Evolutionary conservation across 192 early-diverging fungal species (phyloP), one percentile per base, ranked within the genome.

Genomic region (Rhizoclosmatium globosum): DNA sequence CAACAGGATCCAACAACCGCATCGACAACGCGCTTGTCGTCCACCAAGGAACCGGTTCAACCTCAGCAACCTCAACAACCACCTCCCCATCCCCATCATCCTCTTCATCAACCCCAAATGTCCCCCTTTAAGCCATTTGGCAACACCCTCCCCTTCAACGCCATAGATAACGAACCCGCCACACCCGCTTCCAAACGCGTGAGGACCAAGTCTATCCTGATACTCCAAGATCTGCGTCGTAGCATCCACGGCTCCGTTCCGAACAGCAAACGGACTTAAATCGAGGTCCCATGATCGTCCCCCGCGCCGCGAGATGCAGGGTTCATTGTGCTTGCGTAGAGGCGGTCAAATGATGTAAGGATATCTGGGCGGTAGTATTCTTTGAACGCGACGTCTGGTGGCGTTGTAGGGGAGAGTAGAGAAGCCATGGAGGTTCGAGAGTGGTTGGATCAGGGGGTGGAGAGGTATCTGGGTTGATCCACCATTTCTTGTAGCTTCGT

Each of bases 281-380:
- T 88, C 86, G 2, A 83, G 67, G 23, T 13, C 38, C 41, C 61
- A 1, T 7, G 4, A 9, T 9, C 61, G 21, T 7, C 61, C 0
- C 21, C n/a, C n/a, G 38, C 62, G 62, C 62, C 62, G 15, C 67
- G 45, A 46, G 64, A n/a, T 65, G 64, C 81, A 1, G 96, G 95
- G 59, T 93, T 94, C 85, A 99, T 97, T 65, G 91, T 94, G 65
- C 87, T 93, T 1, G 94, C 91, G 86, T 97, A 98, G 23, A 97
- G 77, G 21, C 82, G 73, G 53, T 91, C 91, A 50, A 98, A 91
- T 0, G 91, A 90, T 0, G 95, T 96, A 66, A 93, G 92, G 45
- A 87, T 80, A 47, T 87, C 86, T 2, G 95, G 96, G 13, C 89
- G 87, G 80, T 98, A 99, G 81, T 98, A 97, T 76, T 96, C 94